Evolutionary conservation across 768 basidiomycete species (phyloP), one percentile per base, ranked within the genome.

Genomic region (Gymnopilus dilepis): DNA sequence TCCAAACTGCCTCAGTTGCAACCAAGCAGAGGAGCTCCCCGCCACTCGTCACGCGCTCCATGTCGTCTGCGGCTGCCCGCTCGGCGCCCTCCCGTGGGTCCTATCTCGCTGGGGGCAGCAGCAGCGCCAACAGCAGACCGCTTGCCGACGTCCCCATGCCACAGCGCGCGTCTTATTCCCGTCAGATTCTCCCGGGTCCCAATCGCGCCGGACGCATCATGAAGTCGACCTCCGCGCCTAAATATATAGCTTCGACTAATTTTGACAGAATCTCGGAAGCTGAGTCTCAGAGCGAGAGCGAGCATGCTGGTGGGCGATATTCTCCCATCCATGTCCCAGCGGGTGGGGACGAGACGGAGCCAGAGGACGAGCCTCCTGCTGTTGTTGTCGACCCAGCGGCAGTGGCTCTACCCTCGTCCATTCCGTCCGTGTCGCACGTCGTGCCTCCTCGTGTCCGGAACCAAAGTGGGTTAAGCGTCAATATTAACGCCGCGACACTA

Each of bases 231-330:
- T 73, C 74, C 34, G 64, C 66, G 9, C 63, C 73, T 13, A 75
- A 75, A 60, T 74, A 74, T 58, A 56, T 65, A 33, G 59, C 53
- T 24, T 64, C 71, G 17, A 66, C 70, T 24, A 73, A 76, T 28
- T 76, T 84, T 51, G 84, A 86, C 64, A 80, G 82, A 57, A 84
- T 86, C 30, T 80, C 78, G 6, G 83, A 83, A 50, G 68, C 67
- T 37, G 75, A 74, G 34, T 37, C 34, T 5, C 59, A 68, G 13
- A 78, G 75, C 45, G 83, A 82, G 56, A 76, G 71, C 38, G 79
- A 80, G 60, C 66, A 72, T 61, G 72, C 66, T 58, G 74, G 65
- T 21, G 67, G 69, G 58, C 69, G 69, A 42, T 66, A 71, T 58
- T 65, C 68, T 33, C 66, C 71, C 17, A 51, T 59, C 21, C 53